A percentile compares a stretch with the other conserved stretches of the same genome.
phyloP scores from a whole-genome alignment of 116 monocot genomes.

The Dioscorea cayenensis region DNA sequence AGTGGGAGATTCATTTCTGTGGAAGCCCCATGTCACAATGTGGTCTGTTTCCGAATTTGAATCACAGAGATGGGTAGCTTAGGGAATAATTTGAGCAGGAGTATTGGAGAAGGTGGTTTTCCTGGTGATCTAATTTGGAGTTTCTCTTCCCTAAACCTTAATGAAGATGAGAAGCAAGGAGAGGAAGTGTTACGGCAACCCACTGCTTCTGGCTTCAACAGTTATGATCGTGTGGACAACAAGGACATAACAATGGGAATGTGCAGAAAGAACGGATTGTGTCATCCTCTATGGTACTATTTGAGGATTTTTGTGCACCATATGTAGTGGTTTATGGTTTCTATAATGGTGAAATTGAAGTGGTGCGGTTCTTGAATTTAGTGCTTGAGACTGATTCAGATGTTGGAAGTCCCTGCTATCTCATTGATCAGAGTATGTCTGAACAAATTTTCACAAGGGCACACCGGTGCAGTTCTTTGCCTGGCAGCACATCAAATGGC shows the following conservation, averaged over 20 bases:
- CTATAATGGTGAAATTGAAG: constrained; percentile 79
- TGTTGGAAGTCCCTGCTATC: constrained; percentile 9
- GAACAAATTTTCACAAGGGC: constrained; percentile 53
- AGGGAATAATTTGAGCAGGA: constrained; percentile 8
- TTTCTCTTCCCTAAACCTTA: neutral
- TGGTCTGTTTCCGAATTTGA: constrained; percentile 43
- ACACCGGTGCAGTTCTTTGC: constrained; percentile 72
- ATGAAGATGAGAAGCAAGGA: neutral
- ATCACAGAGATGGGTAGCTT: constrained; percentile 2
- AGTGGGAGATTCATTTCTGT: constrained; percentile 31
- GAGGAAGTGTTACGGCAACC: neutral
- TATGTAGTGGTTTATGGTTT: constrained; percentile 89
- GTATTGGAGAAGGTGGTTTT: constrained; percentile 56
- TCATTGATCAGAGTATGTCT: constrained; percentile 14
- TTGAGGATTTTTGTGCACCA: constrained; percentile 48
- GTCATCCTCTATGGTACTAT: constrained; percentile 77
- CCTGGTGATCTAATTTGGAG: constrained; percentile 6
- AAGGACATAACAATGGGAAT: neutral
- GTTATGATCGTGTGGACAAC: neutral
- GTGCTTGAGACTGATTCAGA: constrained; percentile 20
- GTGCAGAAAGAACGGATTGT: constrained; percentile 22
- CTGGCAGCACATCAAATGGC: constrained; percentile 64
- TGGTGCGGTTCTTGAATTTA: constrained; percentile 35
- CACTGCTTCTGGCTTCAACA: neutral
- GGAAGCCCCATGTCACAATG: constrained; percentile 54